Evolutionary conservation across 2,329 filamentous ascomycete species (phyloP), one percentile per base, ranked within the genome.

Genomic region (Colletotrichum tabaci): DNA sequence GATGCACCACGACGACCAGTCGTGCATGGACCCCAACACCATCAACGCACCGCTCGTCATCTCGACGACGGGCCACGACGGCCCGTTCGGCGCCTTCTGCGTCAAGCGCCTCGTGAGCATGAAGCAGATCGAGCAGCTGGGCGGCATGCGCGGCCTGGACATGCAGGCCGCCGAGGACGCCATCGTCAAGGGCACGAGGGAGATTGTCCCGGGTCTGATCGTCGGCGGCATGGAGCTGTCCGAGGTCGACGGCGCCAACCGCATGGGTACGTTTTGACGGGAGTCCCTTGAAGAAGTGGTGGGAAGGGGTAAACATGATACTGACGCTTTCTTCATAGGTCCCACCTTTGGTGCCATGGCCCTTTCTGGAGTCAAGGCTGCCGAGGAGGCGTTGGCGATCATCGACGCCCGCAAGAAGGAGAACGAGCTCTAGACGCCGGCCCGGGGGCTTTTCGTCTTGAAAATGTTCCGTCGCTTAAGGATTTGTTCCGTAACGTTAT

Each of bases 11-110:
- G 93, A 95, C 80, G 93, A 96, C 81, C 94, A 97, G 85, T 93
- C 90, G 73, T 98, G 95, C 92, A 97, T 98, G 95, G 95, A 98
- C 82, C 95, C 95, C 76, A 97, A 96, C 89, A 98, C 95, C 78
- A 97, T 98, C 89, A 98, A 97, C 80, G 94, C 94, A 0, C 94
- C 95, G 1, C 83, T 98, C 71, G 87, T 98, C 79, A 93, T 98
- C 85, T 94, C 92, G 69, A 98, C 95, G 30, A 98, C 95, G 0
- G 95, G 95, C 61, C 95, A 98, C 78, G 95, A 98, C 75, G 95
- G 89, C 0, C 95, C 95, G 18, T 97, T 97, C 80, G 95, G 95
- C 57, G 95, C 95, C 61, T 98, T 98, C 86, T 93, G 85, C 75
- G 95, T 94, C 81, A 98, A 98, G 89, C 90, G 95, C 60, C 92